Base-by-base conservation (phyloP, 2,329 filamentous ascomycete species). In the Aspergillus sp. region DNA sequence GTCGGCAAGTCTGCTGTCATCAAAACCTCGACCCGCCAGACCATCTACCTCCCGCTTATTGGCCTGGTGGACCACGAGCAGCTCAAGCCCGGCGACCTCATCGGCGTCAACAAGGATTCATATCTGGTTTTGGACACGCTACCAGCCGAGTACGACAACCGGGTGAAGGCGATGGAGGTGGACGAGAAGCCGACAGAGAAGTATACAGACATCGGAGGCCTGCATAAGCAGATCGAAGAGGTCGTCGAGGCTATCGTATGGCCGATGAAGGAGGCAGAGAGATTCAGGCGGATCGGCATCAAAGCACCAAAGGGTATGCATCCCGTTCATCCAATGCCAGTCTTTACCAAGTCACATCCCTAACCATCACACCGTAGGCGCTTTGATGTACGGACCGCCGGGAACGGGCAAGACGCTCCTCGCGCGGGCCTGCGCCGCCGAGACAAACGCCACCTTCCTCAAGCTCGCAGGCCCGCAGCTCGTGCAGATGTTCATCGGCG, bases 111-210 rank as follows among this genome's bases (percentile, higher is more conserved):
- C 63, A 98, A 98, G 68, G 93, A 98, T 55, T 96, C 89, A 37
- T 98, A 98, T 60, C 78, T 98, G 22, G 85, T 98, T 45, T 74
- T 98, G 36, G 93, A 98, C 58, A 98, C 91, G 15, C 72, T 98
- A 45, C 91, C 91, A 1, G 91, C 91, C 29, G 93, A 98, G 62
- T 98, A 98, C 57, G 91, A 98, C 58, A 96, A 89, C 66, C 79
- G 91, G 61, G 91, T 98, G 46, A 98, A 98, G 71, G 93, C 93
- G 22, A 98, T 98, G 91, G 93, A 98, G 69, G 91, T 98, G 5
- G 91, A 98, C 53, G 93, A 98, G 74, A 98, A 98, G 72, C 93
- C 91, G 7, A 96, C 88, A 24, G 91, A 98, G 66, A 94, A 96
- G 67, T 98, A 98, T 68, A 91, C 81, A 34, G 91, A 98, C 67